Percentiles rank a stretch among this genome's conserved stretches.
Conservation (phyloP, 306 rosid species). For the Fragaria ananassa region DNA sequence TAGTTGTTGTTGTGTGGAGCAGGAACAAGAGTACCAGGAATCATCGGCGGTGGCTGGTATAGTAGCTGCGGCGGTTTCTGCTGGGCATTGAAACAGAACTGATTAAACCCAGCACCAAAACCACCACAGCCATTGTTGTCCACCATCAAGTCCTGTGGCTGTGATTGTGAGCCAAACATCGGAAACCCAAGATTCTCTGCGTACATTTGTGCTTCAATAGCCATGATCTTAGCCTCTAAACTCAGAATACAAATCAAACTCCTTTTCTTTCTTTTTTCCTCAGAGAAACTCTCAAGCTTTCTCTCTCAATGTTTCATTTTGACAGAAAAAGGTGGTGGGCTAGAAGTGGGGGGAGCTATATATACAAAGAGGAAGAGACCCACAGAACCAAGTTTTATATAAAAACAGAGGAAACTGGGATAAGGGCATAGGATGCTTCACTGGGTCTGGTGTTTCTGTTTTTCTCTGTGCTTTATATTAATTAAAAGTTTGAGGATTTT, state of each 20-base stretch:
- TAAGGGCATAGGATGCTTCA: conserved; percentile 9
- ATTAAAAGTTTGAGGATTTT: not conserved
- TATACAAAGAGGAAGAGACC: not conserved
- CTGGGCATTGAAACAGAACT: conserved; percentile 33
- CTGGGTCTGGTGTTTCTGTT: not conserved
- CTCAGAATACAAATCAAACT: not conserved
- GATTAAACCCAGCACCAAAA: conserved; percentile 18
- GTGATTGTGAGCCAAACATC: conserved; percentile 32
- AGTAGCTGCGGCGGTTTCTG: conserved; percentile 27
- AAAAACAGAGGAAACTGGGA: not conserved
- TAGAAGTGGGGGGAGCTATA: conserved; percentile 19
- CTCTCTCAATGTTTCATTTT: not conserved
- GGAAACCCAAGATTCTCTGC: conserved; percentile 40
- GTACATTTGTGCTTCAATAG: conserved; percentile 57
- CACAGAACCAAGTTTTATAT: not conserved
- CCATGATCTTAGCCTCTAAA: conserved; percentile 35
- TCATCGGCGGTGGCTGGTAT: conserved; percentile 21
- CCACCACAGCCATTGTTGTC: conserved; percentile 31
- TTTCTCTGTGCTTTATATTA: not conserved
- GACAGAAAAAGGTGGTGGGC: conserved; percentile 24
- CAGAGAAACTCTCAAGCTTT: not conserved
- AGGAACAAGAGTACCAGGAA: not conserved
- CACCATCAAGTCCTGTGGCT: conserved; percentile 27
- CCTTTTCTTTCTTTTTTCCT: not conserved
- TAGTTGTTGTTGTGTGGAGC: conserved; percentile 19